Percentiles rank a stretch among this genome's conserved stretches.
These are phyloP conservation scores for Aleurites moluccanus DNA, from an alignment of 441 rosid species.

Conservation along the genomic window DNA sequence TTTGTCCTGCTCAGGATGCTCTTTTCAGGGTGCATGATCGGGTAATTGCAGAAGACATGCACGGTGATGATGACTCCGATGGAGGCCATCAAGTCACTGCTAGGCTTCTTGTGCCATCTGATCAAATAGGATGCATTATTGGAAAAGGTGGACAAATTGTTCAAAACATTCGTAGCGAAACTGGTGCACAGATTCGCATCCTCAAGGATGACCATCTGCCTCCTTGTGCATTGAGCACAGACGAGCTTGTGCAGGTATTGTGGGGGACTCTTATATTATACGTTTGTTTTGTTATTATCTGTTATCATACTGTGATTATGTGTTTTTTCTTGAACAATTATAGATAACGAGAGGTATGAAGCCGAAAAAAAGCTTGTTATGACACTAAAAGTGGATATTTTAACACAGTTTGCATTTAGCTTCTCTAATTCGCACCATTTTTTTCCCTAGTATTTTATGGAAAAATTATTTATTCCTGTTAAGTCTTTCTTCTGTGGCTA, in stretches of 20 bases:
- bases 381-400: background rate
- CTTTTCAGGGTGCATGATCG: constrained; percentile 80
- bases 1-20: constrained; percentile 94
- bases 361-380: background rate
- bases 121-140: constrained; percentile 96
- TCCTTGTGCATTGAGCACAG: constrained; percentile 74
- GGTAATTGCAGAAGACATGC: constrained; percentile 70
- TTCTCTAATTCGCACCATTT: background rate
- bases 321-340: background rate
- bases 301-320: background rate
- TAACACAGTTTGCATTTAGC: background rate
- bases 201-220: constrained; percentile 91
- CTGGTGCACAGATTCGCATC: constrained; percentile 92
- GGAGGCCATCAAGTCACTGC: constrained; percentile 62
- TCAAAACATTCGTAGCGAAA: constrained; percentile 79
- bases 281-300: background rate
- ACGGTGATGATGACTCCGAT: constrained; percentile 58
- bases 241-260: constrained; percentile 94
- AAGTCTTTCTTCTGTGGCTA: background rate
- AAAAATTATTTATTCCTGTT: background rate
- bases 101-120: constrained; percentile 89
- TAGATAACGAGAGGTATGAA: background rate
- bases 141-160: constrained; percentile 97
- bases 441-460: background rate
- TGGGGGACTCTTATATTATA: constrained; percentile 6